These are phyloP conservation scores for Sporothrix brunneoviolacea DNA, from an alignment of 2,329 filamentous ascomycete genomes.

Conservation along the genomic window DNA sequence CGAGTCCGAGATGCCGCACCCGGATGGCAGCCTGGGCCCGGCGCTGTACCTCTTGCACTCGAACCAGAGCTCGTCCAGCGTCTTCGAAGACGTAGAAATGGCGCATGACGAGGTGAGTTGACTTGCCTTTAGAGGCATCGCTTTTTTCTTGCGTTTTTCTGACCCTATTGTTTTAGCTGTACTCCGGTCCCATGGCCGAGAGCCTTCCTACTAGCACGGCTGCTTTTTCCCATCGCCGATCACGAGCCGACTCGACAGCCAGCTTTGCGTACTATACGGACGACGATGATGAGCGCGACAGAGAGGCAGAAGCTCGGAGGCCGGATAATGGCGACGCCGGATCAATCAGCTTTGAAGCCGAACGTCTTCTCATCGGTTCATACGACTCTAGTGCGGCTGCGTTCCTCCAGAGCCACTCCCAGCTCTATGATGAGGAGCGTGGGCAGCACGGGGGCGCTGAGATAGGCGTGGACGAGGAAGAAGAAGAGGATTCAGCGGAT, in stretches of 20 bases:
- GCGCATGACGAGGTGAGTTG: slow-evolving; percentile 76
- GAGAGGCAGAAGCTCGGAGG: slow-evolving; percentile 4
- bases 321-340: slow-evolving; percentile 1
- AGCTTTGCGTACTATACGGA: slow-evolving; percentile 89
- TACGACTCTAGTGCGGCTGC: too few relatives aligned
- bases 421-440: slow-evolving; percentile 22
- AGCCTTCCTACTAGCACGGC: slow-evolving; percentile 91
- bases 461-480: slow-evolving; percentile 19
- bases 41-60: slow-evolving; percentile 58
- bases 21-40: background rate
- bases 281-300: slow-evolving; percentile 46
- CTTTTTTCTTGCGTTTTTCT: background rate
- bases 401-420: too few relatives aligned
- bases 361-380: slow-evolving; percentile 11
- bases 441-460: slow-evolving; percentile 32
- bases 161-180: slow-evolving; percentile 47
- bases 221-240: slow-evolving; percentile 80
- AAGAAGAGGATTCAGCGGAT: slow-evolving; percentile 32
- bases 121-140: background rate
- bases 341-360: slow-evolving; percentile 25
- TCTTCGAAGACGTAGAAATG: slow-evolving; percentile 97
- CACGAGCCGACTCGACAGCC: slow-evolving; percentile 72
- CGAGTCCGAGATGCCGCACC: background rate
- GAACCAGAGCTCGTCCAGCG: slow-evolving; percentile 68
- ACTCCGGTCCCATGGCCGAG: slow-evolving; percentile 87